Base-by-base conservation (phyloP, 2,329 filamentous ascomycete species). In the Sporothrix luriei region DNA sequence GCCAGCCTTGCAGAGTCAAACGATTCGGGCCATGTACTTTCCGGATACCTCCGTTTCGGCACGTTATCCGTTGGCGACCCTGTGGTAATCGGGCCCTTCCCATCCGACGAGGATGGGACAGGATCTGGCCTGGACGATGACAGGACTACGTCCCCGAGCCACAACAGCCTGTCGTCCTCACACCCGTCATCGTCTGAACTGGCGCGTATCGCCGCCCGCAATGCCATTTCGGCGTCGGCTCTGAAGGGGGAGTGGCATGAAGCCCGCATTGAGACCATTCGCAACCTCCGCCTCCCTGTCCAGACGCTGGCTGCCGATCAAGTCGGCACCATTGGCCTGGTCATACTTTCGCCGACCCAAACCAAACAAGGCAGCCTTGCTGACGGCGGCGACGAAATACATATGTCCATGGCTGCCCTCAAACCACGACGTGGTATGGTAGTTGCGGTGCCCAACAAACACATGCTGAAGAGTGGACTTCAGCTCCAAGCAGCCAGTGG, bases 211-310 rank as follows among this genome's bases (percentile, higher is more conserved):
- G 82, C 83, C n/a, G 81, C 84, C 69, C 82, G 82, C n/a, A 85
- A 84, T 74, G 79, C 85, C 48, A 77, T 85, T 52, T 81, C 84
- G 7, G 83, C 84, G 24, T 84, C 84, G 16, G 77, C 82, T 3
- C 82, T 80, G 75, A 87, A 84, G 73, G 87, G 84, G 19, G 90
- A 92, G 78, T 98, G 94, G 94, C 88, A 92, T 72, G 84, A 84
- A 29, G 93, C 94, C 6, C 89, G 86, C 55, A 88, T 98, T 68
- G 89, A 92, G 57, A 98, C 94, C 74, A 89, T 97, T 55, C 90
- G 94, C 26, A 97, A 97, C 74, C 83, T 99, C 10, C 88, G 94
- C 5, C 83, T 97, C 3, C 92, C 94, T 0, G 93, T 97, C 0
- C 87, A 88, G 61, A 87, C 85, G 0, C 84, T 98, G 9, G 85